Percentiles rank a stretch among this genome's conserved stretches.
Evolutionary conservation across 768 basidiomycete genomes (phyloP).

Genomic region (Mrakia gelida): DNA sequence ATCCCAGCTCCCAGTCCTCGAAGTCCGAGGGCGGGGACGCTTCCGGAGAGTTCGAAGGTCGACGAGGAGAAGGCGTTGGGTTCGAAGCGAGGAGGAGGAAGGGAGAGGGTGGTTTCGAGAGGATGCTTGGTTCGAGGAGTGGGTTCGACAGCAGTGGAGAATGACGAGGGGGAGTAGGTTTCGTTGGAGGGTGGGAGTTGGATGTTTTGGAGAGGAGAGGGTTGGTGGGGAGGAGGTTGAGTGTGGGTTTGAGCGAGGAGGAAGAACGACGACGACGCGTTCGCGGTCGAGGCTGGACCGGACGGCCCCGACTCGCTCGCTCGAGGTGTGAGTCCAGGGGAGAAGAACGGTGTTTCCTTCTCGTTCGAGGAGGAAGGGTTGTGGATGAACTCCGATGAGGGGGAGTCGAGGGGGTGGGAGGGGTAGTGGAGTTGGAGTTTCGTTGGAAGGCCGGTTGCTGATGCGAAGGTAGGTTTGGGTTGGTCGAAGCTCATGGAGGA

Average conservation of each 20-base stretch:
- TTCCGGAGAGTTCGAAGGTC: background rate
- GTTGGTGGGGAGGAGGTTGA: background rate
- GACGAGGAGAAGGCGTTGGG: background rate
- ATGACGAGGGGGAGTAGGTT: background rate
- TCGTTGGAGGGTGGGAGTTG: background rate
- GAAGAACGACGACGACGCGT: background rate
- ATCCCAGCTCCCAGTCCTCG: background rate
- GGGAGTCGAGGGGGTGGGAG: background rate
- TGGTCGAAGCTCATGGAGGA: background rate
- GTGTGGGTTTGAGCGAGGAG: background rate
- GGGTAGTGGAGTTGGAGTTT: background rate
- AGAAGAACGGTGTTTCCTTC: background rate
- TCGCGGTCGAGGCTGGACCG: background rate
- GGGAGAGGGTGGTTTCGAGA: background rate
- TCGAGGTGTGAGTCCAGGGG: background rate
- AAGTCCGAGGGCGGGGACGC: background rate
- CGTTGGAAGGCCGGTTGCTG: background rate
- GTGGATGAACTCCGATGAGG: background rate
- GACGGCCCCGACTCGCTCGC: background rate
- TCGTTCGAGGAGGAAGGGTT: background rate
- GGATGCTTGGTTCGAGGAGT: too few relatives aligned
- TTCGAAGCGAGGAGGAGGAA: background rate
- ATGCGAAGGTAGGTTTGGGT: background rate
- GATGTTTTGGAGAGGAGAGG: background rate
- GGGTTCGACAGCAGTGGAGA: too few relatives aligned